Conservation (phyloP, 179 eudicot species). For the Drosera spatulata region DNA sequence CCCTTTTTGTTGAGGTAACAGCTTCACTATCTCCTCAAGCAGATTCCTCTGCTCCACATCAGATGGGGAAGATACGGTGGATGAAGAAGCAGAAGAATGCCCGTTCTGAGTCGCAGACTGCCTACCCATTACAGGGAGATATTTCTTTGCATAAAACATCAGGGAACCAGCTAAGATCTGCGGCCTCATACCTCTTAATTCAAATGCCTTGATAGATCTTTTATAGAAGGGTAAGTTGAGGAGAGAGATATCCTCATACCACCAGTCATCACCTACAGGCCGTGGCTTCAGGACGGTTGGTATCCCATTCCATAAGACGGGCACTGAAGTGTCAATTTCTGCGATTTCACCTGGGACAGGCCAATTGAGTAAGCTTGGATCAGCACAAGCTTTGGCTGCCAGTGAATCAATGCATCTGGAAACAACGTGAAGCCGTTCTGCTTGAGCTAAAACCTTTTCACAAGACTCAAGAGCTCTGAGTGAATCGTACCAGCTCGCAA, state of each 20-base stretch:
- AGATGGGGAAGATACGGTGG: constrained; percentile 4
- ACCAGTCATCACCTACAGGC: constrained; percentile 33
- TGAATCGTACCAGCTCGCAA: constrained; percentile 40
- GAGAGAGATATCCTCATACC: constrained; percentile 43
- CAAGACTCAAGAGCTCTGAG: constrained; percentile 40
- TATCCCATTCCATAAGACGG: constrained; percentile 30
- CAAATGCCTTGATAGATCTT: constrained; percentile 25
- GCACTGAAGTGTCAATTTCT: constrained; percentile 6
- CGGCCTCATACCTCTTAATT: constrained; percentile 30
- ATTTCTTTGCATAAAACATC: constrained; percentile 29
- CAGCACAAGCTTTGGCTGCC: constrained; percentile 37
- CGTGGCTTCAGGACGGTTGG: constrained; percentile 13
- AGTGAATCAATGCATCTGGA: constrained; percentile 41
- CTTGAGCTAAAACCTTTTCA: constrained; percentile 26
- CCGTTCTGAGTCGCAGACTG: constrained; percentile 15
- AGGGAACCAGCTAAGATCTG: constrained; percentile 33
- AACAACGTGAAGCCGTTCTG: constrained; percentile 44
- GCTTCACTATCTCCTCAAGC: constrained; percentile 40
- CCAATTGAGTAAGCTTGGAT: constrained; percentile 20
- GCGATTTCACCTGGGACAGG: constrained; percentile 18
- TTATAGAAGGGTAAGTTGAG: constrained; percentile 33
- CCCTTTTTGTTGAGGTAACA: constrained; percentile 41
- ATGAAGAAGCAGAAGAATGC: constrained; percentile 7
- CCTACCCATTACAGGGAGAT: constrained; percentile 26
- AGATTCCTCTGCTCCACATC: constrained; percentile 40